Conservation (phyloP, 2,329 filamentous ascomycete species). For the Periconia digitata region DNA sequence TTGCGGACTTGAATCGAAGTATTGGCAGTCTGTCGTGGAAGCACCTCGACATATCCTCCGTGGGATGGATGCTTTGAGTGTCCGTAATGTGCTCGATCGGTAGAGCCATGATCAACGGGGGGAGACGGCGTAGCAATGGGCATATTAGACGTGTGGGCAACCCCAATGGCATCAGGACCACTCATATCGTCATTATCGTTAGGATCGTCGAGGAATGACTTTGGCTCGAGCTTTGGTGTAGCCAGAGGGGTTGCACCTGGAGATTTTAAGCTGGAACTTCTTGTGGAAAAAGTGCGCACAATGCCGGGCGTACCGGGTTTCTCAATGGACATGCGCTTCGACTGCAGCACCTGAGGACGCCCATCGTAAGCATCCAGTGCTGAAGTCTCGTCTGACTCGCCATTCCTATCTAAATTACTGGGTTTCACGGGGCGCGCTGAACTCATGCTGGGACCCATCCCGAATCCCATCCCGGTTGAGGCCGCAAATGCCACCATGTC, state of each 20-base stretch:
- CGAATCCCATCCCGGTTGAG: slow-evolving; percentile 33
- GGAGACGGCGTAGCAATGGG: slow-evolving; percentile 35
- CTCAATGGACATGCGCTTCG: slow-evolving; percentile 41
- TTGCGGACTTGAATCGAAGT: slow-evolving; percentile 23
- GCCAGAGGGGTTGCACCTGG: slow-evolving; percentile 5
- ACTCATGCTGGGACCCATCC: slow-evolving; percentile 25
- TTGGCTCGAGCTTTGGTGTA: slow-evolving; percentile 16
- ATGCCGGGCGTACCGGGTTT: slow-evolving; percentile 33
- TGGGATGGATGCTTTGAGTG: slow-evolving; percentile 17
- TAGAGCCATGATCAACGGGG: slow-evolving; percentile 14
- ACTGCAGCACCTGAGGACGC: slow-evolving; percentile 33
- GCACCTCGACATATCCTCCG: slow-evolving; percentile 30
- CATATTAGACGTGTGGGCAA: slow-evolving; percentile 47
- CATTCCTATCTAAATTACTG: slow-evolving; percentile 12
- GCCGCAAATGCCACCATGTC: slow-evolving; percentile 37
- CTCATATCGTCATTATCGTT: slow-evolving; percentile 28
- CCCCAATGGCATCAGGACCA: slow-evolving; percentile 41
- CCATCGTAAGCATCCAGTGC: slow-evolving; percentile 24
- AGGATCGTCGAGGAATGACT: slow-evolving; percentile 32
- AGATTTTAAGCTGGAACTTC: slow-evolving; percentile 30
- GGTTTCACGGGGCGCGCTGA: slow-evolving; percentile 19
- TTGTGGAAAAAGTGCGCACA: slow-evolving; percentile 37
- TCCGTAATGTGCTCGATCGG: slow-evolving; percentile 5
- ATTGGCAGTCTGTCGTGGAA: slow-evolving; percentile 24
- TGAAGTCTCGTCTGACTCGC: slow-evolving; percentile 20